Evolutionary conservation across 768 basidiomycete genomes (phyloP), one percentile per base, ranked within the genome.

Genomic region (Auricularia cornea): DNA sequence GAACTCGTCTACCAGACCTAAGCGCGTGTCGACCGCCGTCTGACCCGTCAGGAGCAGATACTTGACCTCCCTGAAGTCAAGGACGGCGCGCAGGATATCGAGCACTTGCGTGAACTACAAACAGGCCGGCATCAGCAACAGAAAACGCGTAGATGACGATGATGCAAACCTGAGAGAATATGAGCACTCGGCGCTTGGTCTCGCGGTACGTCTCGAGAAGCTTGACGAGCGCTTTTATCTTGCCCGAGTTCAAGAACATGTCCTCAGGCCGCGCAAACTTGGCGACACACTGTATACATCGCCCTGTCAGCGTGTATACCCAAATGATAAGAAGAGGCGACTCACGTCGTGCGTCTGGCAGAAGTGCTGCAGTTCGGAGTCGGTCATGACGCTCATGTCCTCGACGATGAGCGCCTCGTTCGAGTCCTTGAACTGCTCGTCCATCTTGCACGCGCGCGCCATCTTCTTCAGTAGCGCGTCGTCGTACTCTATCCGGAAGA

Each of bases 311-410:
- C 87, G 90, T 62, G 1, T 23, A 56, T 59, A 29, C 51, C 69
- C 65, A 32, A 20, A 35, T 2, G 20, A 60, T 40, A 48, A 2
- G 6, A 20, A 61, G 54, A 60, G n/a, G 6, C n/a, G 18, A 69
- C 81, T 44, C 62, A 94, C 94, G 83, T 91, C 93, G 77, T 96
- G 96, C 12, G 85, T 84, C 59, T 83, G 81, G 70, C 89, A 90
- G 72, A 95, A 96, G 48, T 84, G 75, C 70, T 97, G 93, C 38
- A 99, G 79, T 75, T 98, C 97, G 8, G 94, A 89, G 74, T 99
- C 97, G 52, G 94, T 96, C 96, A 98, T 98, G 23, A 97, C 89
- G 68, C 90, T 85, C 90, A 99, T 93, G 74, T 99, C 97, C 73
- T 99, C 97, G 71, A 93, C 92, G 60, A 99, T 93, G 65, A 87